Conservation (phyloP, 345 rosid species). For the Populus euphratica region DNA sequence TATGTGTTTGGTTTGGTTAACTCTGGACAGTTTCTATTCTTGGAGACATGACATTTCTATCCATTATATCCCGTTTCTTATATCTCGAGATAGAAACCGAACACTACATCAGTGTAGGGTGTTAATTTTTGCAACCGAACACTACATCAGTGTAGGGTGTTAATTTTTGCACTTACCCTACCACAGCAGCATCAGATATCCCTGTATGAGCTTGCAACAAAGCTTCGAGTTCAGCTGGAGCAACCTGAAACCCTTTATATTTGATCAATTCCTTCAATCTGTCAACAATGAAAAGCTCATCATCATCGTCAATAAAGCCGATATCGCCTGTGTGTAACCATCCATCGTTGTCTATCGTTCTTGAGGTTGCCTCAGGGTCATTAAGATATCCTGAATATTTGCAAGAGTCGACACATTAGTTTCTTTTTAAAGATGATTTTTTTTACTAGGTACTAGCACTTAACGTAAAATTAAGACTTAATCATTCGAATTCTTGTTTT, state of each 20-base stretch:
- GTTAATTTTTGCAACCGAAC: background rate
- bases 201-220: conserved; percentile 18
- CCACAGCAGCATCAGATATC: conserved; percentile 32
- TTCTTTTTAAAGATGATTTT: background rate
- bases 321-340: conserved; percentile 35
- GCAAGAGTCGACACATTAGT: background rate
- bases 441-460: too few species aligned
- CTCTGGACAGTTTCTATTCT: too few species aligned
- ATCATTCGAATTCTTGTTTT: background rate
- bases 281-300: conserved; percentile 33
- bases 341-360: conserved; percentile 53
- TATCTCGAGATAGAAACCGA: too few species aligned
- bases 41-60: too few species aligned
- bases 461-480: background rate
- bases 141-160: too few species aligned
- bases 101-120: too few species aligned
- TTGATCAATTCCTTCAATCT: conserved; percentile 35
- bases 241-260: conserved; percentile 35
- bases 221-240: conserved; percentile 31
- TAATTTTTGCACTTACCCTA: conserved; percentile 12
- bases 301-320: conserved; percentile 29
- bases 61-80: too few species aligned
- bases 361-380: conserved; percentile 50
- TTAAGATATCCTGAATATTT: conserved; percentile 47
- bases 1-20: too few species aligned